Percentiles rank a stretch among this genome's conserved stretches.
These are phyloP conservation scores for Hortiboletus campestris DNA, from an alignment of 768 basidiomycete genomes.

Conservation along the genomic window DNA sequence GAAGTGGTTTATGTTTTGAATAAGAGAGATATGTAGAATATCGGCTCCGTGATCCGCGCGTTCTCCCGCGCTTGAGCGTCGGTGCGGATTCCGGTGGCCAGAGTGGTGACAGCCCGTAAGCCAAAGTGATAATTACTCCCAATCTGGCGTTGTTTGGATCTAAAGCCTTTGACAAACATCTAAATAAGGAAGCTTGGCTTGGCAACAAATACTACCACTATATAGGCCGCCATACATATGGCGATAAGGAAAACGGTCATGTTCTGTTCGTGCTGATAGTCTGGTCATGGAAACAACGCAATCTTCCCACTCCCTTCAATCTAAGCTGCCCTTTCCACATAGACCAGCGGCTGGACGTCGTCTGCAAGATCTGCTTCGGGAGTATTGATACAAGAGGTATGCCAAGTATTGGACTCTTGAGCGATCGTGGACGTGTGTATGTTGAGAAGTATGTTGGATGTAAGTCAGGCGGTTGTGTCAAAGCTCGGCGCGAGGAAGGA, in stretches of 20 bases:
- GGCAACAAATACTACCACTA: neutral
- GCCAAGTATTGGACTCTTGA: no score
- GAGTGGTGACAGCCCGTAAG: conserved; percentile 1
- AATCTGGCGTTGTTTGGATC: conserved; percentile 27
- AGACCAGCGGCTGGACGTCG: neutral
- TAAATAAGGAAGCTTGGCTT: conserved; percentile 1
- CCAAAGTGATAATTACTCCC: neutral
- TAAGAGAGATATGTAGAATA: neutral
- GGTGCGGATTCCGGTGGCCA: neutral
- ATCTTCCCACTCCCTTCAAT: neutral
- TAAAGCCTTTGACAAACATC: conserved; percentile 26
- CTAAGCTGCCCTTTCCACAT: neutral
- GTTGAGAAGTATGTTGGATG: conserved; percentile 14
- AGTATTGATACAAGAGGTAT: neutral
- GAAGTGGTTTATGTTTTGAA: neutral
- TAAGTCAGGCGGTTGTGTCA: no score
- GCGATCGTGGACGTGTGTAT: conserved; percentile 1
- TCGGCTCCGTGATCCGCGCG: neutral
- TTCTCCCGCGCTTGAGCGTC: neutral
- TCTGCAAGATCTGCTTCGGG: conserved; percentile 1
- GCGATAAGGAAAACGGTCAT: neutral
- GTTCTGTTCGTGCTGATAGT: neutral
- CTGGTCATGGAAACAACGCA: conserved; percentile 1
- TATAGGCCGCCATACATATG: neutral
- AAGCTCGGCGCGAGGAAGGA: neutral